Percentiles rank a stretch among this genome's conserved stretches.
These are phyloP conservation scores for Chlorencoelia australis DNA, from an alignment of 2,329 filamentous ascomycete genomes.

Conservation along the genomic window DNA sequence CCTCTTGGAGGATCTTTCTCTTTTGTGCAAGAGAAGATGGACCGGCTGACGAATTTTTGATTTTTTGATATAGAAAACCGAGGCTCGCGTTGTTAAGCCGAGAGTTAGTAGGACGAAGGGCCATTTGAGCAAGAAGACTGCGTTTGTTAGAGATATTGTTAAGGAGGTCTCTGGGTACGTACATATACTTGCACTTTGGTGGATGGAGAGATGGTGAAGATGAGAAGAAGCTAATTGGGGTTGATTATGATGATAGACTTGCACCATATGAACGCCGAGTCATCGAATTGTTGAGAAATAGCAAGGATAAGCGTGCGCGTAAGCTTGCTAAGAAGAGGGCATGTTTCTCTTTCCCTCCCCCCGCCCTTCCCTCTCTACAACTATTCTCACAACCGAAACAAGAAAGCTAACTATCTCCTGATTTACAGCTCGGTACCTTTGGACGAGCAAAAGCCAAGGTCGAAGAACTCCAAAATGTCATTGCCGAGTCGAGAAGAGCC, in stretches of 20 bases:
- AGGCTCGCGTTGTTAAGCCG: constrained; percentile 65
- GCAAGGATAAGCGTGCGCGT: constrained; percentile 97
- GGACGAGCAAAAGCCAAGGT: constrained; percentile 99
- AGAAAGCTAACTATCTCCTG: constrained; percentile 3
- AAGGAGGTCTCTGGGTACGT: constrained; percentile 95
- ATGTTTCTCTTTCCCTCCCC: constrained; percentile 32
- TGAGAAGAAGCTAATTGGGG: constrained; percentile 10
- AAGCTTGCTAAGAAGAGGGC: constrained; percentile 99
- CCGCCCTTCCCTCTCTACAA: background rate
- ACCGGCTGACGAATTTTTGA: constrained; percentile 20
- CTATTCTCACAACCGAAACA: background rate
- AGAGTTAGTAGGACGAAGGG: constrained; percentile 84
- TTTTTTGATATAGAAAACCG: constrained; percentile 60
- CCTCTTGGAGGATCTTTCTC: constrained; percentile 60
- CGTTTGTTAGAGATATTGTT: constrained; percentile 93
- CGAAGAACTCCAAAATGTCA: constrained; percentile 96
- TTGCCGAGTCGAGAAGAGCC: constrained; percentile 83
- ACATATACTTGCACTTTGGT: constrained; percentile 6
- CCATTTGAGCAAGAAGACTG: constrained; percentile 90
- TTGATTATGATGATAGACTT: constrained; percentile 43
- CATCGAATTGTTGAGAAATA: constrained; percentile 98
- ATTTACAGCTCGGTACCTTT: constrained; percentile 95
- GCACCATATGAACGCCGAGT: constrained; percentile 97
- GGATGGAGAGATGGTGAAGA: background rate
- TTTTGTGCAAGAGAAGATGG: constrained; percentile 21